These are phyloP conservation scores for Fusarium camptoceras DNA, from an alignment of 2,329 filamentous ascomycete genomes.

Conservation along the genomic window DNA sequence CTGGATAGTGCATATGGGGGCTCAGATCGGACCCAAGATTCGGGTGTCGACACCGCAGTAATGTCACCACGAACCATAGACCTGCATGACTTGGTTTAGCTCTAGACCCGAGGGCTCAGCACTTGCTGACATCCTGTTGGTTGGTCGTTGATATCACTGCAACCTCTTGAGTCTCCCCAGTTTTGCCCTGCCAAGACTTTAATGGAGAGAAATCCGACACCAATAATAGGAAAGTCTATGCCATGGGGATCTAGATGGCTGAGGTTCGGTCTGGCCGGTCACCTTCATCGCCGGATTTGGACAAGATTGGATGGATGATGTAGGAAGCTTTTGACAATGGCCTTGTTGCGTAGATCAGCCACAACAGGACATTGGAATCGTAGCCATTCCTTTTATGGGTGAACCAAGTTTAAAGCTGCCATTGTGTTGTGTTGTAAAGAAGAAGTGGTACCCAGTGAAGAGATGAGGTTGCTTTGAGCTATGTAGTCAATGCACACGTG, in stretches of 20 bases:
- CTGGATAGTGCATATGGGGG: background rate
- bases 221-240: background rate
- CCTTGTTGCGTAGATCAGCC: slow-evolving; percentile 12
- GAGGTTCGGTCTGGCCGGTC: slow-evolving; percentile 23
- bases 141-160: background rate
- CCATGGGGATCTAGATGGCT: slow-evolving; percentile 21
- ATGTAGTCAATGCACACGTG: slow-evolving; percentile 15
- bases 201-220: background rate
- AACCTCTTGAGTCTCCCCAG: background rate
- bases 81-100: slow-evolving; percentile 1
- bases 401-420: background rate
- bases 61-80: background rate
- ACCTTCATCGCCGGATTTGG: slow-evolving; percentile 34
- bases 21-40: slow-evolving; percentile 6
- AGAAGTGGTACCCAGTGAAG: background rate
- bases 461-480: slow-evolving; percentile 1
- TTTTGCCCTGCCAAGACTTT: background rate
- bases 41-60: slow-evolving; percentile 3
- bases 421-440: background rate
- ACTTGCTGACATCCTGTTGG: slow-evolving; percentile 22
- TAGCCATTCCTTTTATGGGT: slow-evolving; percentile 1
- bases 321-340: slow-evolving; percentile 9
- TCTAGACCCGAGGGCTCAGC: slow-evolving; percentile 2
- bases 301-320: slow-evolving; percentile 22
- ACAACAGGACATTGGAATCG: background rate